A percentile compares a stretch with the other conserved stretches of the same genome.
Evolutionary conservation across 1,139 yeast genomes (phyloP).

Genomic region (Scheffersomyces quercinus): DNA sequence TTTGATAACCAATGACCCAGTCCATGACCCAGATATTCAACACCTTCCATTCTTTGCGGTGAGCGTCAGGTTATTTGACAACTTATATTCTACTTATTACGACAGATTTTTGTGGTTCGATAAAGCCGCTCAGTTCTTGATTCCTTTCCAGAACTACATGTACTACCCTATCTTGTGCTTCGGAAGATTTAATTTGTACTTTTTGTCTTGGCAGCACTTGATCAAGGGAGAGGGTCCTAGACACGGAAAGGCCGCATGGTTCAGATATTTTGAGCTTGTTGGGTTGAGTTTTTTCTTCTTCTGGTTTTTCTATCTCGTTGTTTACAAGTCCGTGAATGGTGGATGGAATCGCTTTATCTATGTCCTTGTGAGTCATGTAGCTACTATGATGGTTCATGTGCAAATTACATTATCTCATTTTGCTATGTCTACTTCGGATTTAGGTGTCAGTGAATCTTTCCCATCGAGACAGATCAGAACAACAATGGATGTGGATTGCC

Average conservation of each 20-base stretch:
- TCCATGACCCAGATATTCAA: conserved; percentile 92
- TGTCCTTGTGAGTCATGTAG: conserved; percentile 71
- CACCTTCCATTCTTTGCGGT: conserved; percentile 91
- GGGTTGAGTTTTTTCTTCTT: conserved; percentile 70
- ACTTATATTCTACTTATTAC: conserved; percentile 78
- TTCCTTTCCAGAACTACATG: conserved; percentile 66
- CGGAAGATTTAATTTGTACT: conserved; percentile 83
- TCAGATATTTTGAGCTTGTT: conserved; percentile 70
- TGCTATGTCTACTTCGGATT: conserved; percentile 89
- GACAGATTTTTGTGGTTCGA: conserved; percentile 69
- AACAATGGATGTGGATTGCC: conserved; percentile 95
- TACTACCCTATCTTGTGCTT: conserved; percentile 80
- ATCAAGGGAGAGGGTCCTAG: conserved; percentile 71
- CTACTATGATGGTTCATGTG: conserved; percentile 89
- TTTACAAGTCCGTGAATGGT: conserved; percentile 53
- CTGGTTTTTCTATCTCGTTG: conserved; percentile 76
- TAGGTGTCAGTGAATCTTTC: conserved; percentile 82
- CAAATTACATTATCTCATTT: conserved; percentile 89
- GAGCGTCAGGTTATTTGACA: conserved; percentile 64
- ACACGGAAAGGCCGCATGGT: conserved; percentile 83
- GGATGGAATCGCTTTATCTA: conserved; percentile 54
- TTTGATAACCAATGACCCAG: conserved; percentile 83
- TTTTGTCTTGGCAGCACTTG: conserved; percentile 78
- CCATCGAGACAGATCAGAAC: conserved; percentile 81
- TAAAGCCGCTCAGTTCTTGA: conserved; percentile 53